These are phyloP conservation scores for Colletotrichum lindemuthianum DNA, from an alignment of 2,329 filamentous ascomycete genomes.

Conservation along the genomic window DNA sequence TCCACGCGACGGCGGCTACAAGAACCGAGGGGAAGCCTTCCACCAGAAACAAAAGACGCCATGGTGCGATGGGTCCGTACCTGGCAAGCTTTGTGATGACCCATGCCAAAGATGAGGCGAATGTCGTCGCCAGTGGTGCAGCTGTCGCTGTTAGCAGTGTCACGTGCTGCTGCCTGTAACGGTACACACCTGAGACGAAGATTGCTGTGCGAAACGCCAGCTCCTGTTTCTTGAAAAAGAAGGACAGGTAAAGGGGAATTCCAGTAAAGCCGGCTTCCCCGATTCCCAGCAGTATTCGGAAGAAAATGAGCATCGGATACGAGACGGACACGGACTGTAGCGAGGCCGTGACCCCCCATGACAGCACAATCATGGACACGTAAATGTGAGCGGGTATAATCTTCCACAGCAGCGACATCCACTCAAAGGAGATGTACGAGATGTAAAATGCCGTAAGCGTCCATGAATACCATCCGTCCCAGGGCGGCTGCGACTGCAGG, in stretches of 20 bases:
- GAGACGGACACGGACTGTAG: constrained; percentile 74
- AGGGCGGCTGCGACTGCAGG: constrained; percentile 60
- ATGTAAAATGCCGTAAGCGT: constrained; percentile 70
- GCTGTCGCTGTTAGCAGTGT: constrained; percentile 65
- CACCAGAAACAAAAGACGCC: constrained; percentile 85
- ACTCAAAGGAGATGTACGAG: constrained; percentile 71
- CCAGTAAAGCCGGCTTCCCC: constrained; percentile 74
- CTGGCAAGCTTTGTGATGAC: constrained; percentile 76
- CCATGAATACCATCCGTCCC: constrained; percentile 66
- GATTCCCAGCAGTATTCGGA: constrained; percentile 68
- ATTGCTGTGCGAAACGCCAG: constrained; percentile 86
- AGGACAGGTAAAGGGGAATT: constrained; percentile 71
- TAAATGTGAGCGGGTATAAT: constrained; percentile 69
- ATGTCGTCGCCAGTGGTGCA: constrained; percentile 81
- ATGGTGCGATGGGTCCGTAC: constrained; percentile 76
- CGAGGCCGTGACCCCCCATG: constrained; percentile 83
- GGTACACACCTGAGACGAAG: constrained; percentile 76
- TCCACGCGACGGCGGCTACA: constrained; percentile 78
- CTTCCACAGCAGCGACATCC: constrained; percentile 72
- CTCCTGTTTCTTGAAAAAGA: constrained; percentile 74
- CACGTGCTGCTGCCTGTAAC: constrained; percentile 54
- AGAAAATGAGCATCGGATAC: constrained; percentile 66
- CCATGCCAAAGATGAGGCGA: constrained; percentile 84
- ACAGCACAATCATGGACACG: constrained; percentile 71
- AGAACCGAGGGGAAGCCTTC: constrained; percentile 88